These are phyloP conservation scores for Podaxis sp. DNA, from an alignment of 768 basidiomycete genomes.

Conservation along the genomic window DNA sequence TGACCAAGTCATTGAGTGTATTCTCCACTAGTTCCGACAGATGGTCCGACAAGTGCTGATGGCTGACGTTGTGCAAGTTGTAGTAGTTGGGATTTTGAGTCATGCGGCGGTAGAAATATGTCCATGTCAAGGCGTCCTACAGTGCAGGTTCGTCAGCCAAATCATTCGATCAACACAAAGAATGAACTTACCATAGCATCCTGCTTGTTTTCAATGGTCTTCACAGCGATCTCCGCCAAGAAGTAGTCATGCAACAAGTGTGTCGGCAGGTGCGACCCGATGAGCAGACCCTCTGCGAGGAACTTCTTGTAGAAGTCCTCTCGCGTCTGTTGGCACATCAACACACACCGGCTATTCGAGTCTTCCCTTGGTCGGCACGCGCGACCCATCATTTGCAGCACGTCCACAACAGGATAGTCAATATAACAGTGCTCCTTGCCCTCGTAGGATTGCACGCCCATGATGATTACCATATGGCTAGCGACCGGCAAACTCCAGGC, in stretches of 20 bases:
- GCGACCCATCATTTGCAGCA: slow-evolving; percentile 98
- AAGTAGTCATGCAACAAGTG: slow-evolving; percentile 95
- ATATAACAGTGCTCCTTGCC: slow-evolving; percentile 98
- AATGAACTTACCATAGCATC: slow-evolving; percentile 72
- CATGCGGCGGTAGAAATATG: slow-evolving; percentile 96
- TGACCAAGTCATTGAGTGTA: slow-evolving; percentile 86
- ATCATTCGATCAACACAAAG: slow-evolving; percentile 1
- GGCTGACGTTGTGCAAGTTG: slow-evolving; percentile 91
- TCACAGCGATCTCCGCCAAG: slow-evolving; percentile 96
- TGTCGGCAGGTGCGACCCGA: slow-evolving; percentile 91
- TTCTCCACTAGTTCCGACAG: slow-evolving; percentile 94
- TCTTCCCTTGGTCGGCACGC: slow-evolving; percentile 92
- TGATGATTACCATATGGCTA: slow-evolving; percentile 97
- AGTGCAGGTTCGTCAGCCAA: background rate
- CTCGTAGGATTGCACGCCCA: slow-evolving; percentile 98
- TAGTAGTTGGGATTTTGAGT: slow-evolving; percentile 97
- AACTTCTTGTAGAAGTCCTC: slow-evolving; percentile 99
- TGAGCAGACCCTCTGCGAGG: slow-evolving; percentile 91
- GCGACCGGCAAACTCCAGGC: slow-evolving; percentile 95
- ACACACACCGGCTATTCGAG: slow-evolving; percentile 85
- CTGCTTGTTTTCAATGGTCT: slow-evolving; percentile 99
- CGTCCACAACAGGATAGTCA: slow-evolving; percentile 98
- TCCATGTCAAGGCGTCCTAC: slow-evolving; percentile 98
- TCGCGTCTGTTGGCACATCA: slow-evolving; percentile 97
- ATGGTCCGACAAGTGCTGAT: slow-evolving; percentile 94